Evolutionary conservation across 2,329 filamentous ascomycete genomes (phyloP), one percentile per base, ranked within the genome.

Genomic region (Xylariaceae sp.): DNA sequence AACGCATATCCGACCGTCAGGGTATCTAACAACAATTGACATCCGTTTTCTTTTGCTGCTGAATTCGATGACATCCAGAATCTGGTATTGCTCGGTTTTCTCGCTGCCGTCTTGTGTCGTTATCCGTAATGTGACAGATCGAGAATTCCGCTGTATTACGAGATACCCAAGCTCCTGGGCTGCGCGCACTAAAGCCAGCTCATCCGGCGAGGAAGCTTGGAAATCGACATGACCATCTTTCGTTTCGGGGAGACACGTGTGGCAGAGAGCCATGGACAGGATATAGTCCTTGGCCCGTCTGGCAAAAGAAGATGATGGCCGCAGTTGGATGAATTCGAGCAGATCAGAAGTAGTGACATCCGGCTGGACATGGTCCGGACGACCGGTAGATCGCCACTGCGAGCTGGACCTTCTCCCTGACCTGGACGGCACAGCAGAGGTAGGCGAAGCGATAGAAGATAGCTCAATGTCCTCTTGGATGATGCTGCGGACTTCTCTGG

Each of bases 61-160:
- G 49, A 95, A 95, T 52, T 94, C 89, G 38, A 95, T 86, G 4
- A 93, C 72, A 49, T 94, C 86, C 19, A 94, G 61, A 4, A 94
- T 73, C 41, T 93, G 76, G 47, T 90, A 95, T 0, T 67, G 69
- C 47, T 86, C 79, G 3, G 70, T 65, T 3, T 68, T 59, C 7
- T 52, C 48, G 3, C 51, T 47, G 4, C 62, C 64, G 18, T 58
- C 55, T 3, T 55, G 47, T 12, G 55, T 56, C 1, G 54, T 56
- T 14, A 71, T 54, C 16, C 58, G 61, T 6, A 79, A 46, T 0
- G 71, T 76, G 24, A 94, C 75, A 0, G 72, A 77, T 31, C 80
- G 75, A 0, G 83, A 72, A 19, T 88, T 79, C 32, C 85, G 75
- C 43, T 88, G 80, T 31, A 81, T 69, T 6, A 93, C 75, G 3